Evolutionary conservation across 148 eudicot species (phyloP).

Genomic region (Amaranthus hypochondriacus): DNA sequence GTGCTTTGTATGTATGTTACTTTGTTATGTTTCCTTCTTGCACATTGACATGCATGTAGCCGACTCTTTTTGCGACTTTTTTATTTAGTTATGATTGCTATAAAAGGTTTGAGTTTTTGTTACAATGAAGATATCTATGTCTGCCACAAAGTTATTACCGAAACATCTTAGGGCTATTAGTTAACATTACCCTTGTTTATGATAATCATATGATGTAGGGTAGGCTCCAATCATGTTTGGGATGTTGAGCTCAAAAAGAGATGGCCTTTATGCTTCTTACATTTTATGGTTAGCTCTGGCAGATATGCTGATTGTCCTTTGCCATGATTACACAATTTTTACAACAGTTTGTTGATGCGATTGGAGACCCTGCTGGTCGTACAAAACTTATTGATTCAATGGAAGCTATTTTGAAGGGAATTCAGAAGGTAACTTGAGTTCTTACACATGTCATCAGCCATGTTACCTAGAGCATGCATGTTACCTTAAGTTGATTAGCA

Average conservation of each 20-base stretch:
- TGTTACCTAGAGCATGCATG: neutral
- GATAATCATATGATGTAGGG: neutral
- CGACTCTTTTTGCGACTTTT: neutral
- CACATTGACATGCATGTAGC: neutral
- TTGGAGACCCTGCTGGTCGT: slow-evolving; percentile 53
- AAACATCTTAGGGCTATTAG: neutral
- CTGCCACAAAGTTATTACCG: neutral
- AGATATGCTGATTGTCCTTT: neutral
- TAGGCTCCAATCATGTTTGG: neutral
- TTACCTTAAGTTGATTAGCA: no score
- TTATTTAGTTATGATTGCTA: neutral
- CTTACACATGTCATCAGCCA: neutral
- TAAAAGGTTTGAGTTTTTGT: neutral
- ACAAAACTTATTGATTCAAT: slow-evolving; percentile 51
- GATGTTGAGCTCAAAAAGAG: neutral
- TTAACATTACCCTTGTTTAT: neutral
- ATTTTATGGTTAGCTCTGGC: neutral
- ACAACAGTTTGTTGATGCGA: slow-evolving; percentile 60
- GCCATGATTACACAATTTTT: neutral
- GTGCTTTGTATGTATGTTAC: neutral
- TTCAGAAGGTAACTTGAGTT: slow-evolving; percentile 43
- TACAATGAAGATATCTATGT: neutral
- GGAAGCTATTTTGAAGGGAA: slow-evolving; percentile 57
- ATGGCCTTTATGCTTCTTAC: neutral
- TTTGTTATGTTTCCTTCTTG: neutral